Conservation (phyloP, 306 rosid species). For the Styphnolobium japonicum region DNA sequence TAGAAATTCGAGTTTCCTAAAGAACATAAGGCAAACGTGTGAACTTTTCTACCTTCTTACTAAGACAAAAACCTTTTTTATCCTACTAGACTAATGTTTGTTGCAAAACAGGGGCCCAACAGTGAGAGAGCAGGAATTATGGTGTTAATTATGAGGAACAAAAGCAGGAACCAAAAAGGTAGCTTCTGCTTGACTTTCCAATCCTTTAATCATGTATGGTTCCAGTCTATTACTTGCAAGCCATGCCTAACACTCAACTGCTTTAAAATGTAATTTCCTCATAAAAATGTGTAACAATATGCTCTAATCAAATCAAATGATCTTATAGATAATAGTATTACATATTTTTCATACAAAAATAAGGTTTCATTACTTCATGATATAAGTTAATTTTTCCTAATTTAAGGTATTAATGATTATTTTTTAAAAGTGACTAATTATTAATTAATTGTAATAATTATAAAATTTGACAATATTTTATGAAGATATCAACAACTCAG, state of each 20-base stretch:
- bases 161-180: constrained; percentile 47
- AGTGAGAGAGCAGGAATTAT: constrained; percentile 32
- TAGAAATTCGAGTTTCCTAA: constrained; percentile 34
- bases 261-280: neutral
- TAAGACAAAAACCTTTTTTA: neutral
- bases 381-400: too few species aligned
- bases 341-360: too few species aligned
- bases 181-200: constrained; percentile 25
- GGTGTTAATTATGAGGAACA: constrained; percentile 28
- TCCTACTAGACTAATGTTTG: neutral
- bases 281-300: neutral
- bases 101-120: constrained; percentile 37
- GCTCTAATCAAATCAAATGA: neutral
- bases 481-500: too few species aligned
- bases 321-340: too few species aligned
- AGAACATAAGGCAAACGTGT: constrained; percentile 44
- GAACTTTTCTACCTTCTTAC: constrained; percentile 16
- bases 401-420: too few species aligned
- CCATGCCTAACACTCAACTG: neutral
- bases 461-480: too few species aligned
- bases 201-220: neutral
- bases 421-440: too few species aligned
- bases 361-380: too few species aligned
- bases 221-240: neutral
- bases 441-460: too few species aligned